Evolutionary conservation across 352 stramenopile genomes (phyloP), one percentile per base, ranked within the genome.

Genomic region (Pythium pectinolyticum): DNA sequence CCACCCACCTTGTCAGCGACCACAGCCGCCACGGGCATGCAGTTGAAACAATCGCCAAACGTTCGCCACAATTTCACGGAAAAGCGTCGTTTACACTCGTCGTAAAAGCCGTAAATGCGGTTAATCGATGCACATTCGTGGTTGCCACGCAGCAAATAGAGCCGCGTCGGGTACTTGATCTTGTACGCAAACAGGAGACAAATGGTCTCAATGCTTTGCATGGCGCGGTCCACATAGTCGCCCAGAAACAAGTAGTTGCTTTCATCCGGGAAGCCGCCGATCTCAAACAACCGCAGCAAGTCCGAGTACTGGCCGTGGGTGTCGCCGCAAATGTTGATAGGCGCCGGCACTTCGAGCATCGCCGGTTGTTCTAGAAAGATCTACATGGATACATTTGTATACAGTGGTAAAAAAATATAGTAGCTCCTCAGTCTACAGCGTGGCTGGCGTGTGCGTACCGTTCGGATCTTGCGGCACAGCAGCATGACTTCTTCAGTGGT

Each of bases 261-360:
- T 15, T 90, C 82, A 31, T 95, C 87, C 11, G 88, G 93, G 61
- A 98, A 98, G 25, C 93, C 89, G 63, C 84, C 83, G 54, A 90
- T 90, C 67, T 94, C 82, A 66, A 99, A 99, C 35, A 99, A 73
- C 66, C 99, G 94, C 35, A 98, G 74, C 30, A 99, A 69, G 75
- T 99, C 98, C 66, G 98, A 97, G 73, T 99, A 99, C 78, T 99
- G 98, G 5, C 96, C 89, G 65, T 99, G 97, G 53, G 98, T 97
- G 69, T 99, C 97, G 31, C 97, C 97, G 35, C 80, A 91, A 70
- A 99, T 98, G 72, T 98, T 99, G 57, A 99, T 96, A 27, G 97
- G 97, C 14, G 94, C 93, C 37, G 89, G 88, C 25, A 98, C 74
- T 74, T 99, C 95, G 22, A 98, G 77, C 31, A 99, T 75, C 75